Evolutionary conservation across 805 yeast species (phyloP).

Genomic region (Schizosaccharomyces pombe): DNA sequence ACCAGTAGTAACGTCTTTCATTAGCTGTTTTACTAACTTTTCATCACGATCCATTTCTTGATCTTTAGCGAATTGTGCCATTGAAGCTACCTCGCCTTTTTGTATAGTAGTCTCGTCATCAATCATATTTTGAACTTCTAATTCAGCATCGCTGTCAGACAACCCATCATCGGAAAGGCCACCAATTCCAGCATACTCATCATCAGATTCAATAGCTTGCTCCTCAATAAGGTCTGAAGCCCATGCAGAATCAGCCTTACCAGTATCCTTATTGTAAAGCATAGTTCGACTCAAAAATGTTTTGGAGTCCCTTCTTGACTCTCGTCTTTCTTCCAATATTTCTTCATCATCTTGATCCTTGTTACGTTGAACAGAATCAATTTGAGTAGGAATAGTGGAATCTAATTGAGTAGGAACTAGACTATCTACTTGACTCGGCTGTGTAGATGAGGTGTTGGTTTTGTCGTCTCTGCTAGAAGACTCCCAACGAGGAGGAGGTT

Average conservation of each 20-base stretch:
- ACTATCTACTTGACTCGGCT: background rate
- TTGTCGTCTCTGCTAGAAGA: background rate
- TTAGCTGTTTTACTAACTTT: constrained; percentile 37
- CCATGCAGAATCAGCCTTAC: background rate
- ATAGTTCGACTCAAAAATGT: too few species aligned
- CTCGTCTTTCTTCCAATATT: constrained; percentile 19
- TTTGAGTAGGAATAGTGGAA: background rate
- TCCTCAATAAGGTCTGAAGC: constrained; percentile 26
- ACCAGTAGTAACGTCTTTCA: constrained; percentile 40
- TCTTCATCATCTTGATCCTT: constrained; percentile 31
- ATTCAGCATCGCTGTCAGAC: constrained; percentile 1
- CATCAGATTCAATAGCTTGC: constrained; percentile 75
- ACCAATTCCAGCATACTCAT: constrained; percentile 52
- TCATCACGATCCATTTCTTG: constrained; percentile 38
- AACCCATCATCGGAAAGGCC: constrained; percentile 10
- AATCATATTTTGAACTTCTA: constrained; percentile 5
- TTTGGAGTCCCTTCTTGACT: background rate
- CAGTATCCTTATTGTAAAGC: background rate
- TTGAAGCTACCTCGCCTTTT: constrained; percentile 33
- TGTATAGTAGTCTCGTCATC: constrained; percentile 15
- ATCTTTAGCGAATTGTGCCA: constrained; percentile 25
- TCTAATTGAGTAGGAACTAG: background rate
- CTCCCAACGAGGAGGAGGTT: background rate
- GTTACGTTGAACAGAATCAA: constrained; percentile 7
- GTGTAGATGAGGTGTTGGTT: background rate